Base-by-base conservation (phyloP, 805 yeast species). In the Myxozyma lipomycoides region DNA sequence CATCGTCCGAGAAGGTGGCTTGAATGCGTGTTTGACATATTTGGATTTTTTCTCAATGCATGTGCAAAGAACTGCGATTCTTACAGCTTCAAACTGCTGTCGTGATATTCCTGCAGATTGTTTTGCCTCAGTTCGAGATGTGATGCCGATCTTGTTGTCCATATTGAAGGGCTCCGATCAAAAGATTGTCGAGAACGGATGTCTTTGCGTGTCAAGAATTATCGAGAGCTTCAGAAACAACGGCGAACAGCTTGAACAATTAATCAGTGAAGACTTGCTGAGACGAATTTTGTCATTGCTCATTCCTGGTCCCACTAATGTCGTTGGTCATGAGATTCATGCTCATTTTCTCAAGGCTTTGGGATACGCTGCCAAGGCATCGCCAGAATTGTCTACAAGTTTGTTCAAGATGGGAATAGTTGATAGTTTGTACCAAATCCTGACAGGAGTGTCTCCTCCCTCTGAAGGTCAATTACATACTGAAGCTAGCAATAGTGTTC, bases 41-140 rank as follows among this genome's bases (percentile, higher is more conserved):
- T 72, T 90, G 53, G 98, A 93, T 64, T 91, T 91, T 63, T 84
- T 91, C 66, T 86, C 96, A 1, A 76, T 82, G 19, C 95, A 87
- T 68, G 86, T 95, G 0, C 98, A 91, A 66, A 72, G 95, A 48
- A 84, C 88, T 56, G 87, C 95, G 15, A 69, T 89, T 32, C 70
- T 74, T 0, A 84, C 86, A 34, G 84, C 84, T 17, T 83, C 93
- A 2, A 83, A 84, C 60, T 73, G 90, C 2, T 80, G 87, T 56
- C 70, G 75, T 7, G 70, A 70, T 37, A 71, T 84, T 2, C 70
- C 73, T 7, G 49, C 57, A 1, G 61, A 70, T 0, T 76, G 78
- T 55, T 76, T 80, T 43, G 68, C 68, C 2, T 36, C 72, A 42
- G 69, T 86, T 6, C 70, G 75, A 47, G 82, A 77, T 36, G 76